A percentile compares a stretch with the other conserved stretches of the same genome.
These are phyloP conservation scores for Pseudocercospora vitis DNA, from an alignment of 2,329 filamentous ascomycete genomes.

Conservation along the genomic window DNA sequence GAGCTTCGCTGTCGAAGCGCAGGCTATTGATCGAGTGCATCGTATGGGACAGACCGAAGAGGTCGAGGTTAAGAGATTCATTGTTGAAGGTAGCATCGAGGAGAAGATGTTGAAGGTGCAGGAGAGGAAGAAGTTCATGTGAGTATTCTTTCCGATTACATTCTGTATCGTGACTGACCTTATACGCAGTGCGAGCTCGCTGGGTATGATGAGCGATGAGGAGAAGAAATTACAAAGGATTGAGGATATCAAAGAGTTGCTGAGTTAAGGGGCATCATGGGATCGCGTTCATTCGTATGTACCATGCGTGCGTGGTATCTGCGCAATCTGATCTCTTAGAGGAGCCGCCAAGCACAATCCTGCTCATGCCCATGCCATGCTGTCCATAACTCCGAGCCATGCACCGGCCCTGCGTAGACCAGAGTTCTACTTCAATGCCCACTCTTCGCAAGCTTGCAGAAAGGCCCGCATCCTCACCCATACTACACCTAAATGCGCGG, in stretches of 20 bases:
- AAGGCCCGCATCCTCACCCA: no score
- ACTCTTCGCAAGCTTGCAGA: no score
- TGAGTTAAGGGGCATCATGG: conserved; percentile 64
- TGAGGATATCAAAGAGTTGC: conserved; percentile 88
- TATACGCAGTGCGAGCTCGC: conserved; percentile 74
- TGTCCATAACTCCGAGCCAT: no score
- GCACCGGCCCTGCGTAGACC: no score
- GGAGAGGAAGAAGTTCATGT: conserved; percentile 95
- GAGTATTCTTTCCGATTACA: conserved; percentile 46
- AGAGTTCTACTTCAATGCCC: no score
- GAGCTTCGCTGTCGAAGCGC: conserved; percentile 94
- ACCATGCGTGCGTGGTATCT: no score
- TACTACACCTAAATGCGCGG: no score
- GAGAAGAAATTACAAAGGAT: conserved; percentile 88
- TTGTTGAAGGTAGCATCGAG: conserved; percentile 88
- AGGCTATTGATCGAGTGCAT: conserved; percentile 96
- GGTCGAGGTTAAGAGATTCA: conserved; percentile 83
- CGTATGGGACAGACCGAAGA: conserved; percentile 90
- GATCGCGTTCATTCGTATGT: no score
- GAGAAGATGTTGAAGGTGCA: conserved; percentile 92
- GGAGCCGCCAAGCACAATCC: no score
- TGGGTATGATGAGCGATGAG: conserved; percentile 93
- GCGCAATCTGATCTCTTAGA: no score
- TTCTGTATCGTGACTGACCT: conserved; percentile 29
- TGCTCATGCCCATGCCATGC: no score